Percentiles rank a stretch among this genome's conserved stretches.
These are phyloP conservation scores for Kappamyces sp. DNA, from an alignment of 192 early-diverging fungal species.

Conservation along the genomic window DNA sequence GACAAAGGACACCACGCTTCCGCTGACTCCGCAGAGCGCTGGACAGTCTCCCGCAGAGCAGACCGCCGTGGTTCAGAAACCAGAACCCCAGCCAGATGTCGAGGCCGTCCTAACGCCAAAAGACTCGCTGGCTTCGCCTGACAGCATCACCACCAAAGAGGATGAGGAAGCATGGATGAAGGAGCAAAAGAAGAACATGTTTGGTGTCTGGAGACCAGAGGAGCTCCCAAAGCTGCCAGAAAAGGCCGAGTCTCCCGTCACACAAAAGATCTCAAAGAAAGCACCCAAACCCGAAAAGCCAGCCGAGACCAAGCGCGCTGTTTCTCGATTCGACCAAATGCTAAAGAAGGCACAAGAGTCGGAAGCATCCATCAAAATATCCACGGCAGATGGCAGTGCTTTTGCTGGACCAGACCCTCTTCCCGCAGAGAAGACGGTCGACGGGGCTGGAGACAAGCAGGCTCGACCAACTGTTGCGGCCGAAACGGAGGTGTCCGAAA, in stretches of 20 bases:
- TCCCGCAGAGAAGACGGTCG: no score
- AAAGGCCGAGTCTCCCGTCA: background rate
- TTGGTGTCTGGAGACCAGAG: conserved; percentile 30
- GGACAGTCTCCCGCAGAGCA: background rate
- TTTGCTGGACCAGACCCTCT: no score
- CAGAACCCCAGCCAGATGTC: background rate
- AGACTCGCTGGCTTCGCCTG: background rate
- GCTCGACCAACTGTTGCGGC: no score
- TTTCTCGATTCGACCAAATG: background rate
- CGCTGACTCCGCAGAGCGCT: background rate
- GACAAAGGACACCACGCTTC: no score
- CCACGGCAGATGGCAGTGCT: no score
- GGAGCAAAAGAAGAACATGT: conserved; percentile 27
- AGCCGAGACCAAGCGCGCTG: background rate
- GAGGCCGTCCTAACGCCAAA: background rate
- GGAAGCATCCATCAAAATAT: no score
- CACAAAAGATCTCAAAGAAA: background rate
- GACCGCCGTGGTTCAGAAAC: background rate
- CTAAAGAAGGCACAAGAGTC: no score
- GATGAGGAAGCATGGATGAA: conserved; percentile 33
- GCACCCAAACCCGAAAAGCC: background rate
- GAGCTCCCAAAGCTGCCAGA: conserved; percentile 3
- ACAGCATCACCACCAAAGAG: background rate
- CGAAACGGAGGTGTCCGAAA: no score
- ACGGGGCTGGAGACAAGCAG: no score